phyloP scores from a whole-genome alignment of 176 grass and related monocot genomes.

The Secale cereale region DNA sequence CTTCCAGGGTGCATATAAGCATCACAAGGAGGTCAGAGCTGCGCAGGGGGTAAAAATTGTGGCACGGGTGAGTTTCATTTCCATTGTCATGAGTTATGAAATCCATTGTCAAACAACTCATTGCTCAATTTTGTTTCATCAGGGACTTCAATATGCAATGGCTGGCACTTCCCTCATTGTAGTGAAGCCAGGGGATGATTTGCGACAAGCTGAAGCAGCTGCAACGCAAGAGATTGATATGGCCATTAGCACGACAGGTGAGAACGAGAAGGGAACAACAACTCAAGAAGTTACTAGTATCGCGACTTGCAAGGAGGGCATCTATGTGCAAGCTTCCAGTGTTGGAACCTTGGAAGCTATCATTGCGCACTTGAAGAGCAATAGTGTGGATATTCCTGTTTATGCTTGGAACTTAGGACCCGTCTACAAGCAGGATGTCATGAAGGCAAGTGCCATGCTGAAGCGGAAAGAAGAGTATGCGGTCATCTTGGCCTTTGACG shows the following conservation, averaged over 20 bases:
- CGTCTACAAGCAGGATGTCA: slow-evolving; percentile 2
- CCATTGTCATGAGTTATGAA: background rate
- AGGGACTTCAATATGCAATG: slow-evolving; percentile 1
- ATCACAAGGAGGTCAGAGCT: slow-evolving; percentile 74
- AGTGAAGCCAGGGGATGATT: background rate
- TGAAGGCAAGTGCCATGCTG: slow-evolving; percentile 7
- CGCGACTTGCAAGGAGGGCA: background rate
- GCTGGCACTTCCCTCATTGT: slow-evolving; percentile 8
- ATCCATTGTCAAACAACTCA: background rate
- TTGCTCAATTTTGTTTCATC: background rate
- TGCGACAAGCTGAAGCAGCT: background rate
- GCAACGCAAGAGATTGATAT: background rate
- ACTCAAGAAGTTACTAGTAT: background rate
- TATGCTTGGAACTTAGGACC: background rate
- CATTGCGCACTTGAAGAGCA: slow-evolving; percentile 10
- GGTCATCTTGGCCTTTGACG: background rate
- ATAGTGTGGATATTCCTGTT: background rate
- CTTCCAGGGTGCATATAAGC: slow-evolving; percentile 50
- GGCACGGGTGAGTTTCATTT: slow-evolving; percentile 15
- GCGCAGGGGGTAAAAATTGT: slow-evolving; percentile 76
- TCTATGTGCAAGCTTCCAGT: background rate
- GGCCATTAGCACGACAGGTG: background rate
- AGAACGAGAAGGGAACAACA: background rate
- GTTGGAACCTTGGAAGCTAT: slow-evolving; percentile 9
- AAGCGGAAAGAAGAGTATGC: slow-evolving; percentile 7